Base-by-base conservation (phyloP, 768 basidiomycete genomes). In the Xerocomellus dryophilus region DNA sequence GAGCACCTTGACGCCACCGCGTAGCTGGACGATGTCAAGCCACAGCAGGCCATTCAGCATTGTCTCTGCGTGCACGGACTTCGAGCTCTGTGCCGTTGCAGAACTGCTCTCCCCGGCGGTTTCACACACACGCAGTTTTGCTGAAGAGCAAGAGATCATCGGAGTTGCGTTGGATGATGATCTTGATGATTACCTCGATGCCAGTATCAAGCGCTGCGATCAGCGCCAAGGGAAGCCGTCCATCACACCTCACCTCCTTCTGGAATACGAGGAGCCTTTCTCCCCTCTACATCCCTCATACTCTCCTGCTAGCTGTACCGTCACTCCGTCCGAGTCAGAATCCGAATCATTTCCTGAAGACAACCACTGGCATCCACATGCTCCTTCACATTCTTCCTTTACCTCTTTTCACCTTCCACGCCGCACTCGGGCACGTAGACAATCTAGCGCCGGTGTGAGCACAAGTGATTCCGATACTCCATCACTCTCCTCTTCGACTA, bases 51-150 rank as follows among this genome's bases (percentile, higher is more conserved):
- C 71, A 27, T 63, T 63, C 45, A 82, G 80, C 57, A 59, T 72
- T 20, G 72, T 81, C 31, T 82, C 81, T 4, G 65, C 75, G 7
- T 68, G 72, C 12, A 80, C 80, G 10, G 81, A 82, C 45, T 61
- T 68, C 29, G 81, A 83, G 54, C 72, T 83, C 14, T 64, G 73
- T n/a, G 78, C 76, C n/a, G 66, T 82, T 43, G 75, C 77, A 2
- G 80, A 80, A 27, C 65, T 81, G 39, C 70, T 83, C 52, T 71
- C 76, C 11, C 70, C 73, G 1, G 57, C 67, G 29, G 58, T 73
- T 20, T 64, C 62, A 15, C 65, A 70, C 23, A 32, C 54, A 15
- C 44, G 39, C 8, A 66, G 61, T 41, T 41, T 50, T 27, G 63
- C 64, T 9, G 65, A 66, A 50, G 66, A 65, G n/a, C 65, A 66